Evolutionary conservation across 768 basidiomycete genomes (phyloP).

Genomic region (Phallus indusiatus): DNA sequence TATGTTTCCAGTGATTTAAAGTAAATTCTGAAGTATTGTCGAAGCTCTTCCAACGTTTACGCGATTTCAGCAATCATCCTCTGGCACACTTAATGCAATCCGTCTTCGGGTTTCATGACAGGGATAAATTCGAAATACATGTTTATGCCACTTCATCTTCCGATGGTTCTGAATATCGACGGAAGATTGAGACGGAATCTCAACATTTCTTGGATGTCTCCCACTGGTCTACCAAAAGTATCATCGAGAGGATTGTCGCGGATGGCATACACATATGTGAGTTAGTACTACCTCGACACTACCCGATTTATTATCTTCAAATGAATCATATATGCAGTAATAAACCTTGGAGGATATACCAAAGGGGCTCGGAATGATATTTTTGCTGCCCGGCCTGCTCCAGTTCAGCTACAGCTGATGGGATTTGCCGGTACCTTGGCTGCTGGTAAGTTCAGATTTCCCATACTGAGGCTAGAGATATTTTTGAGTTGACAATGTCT

Average conservation of each 20-base stretch:
- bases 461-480: background rate
- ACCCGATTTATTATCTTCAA: background rate
- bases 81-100: conserved; percentile 44
- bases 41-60: background rate
- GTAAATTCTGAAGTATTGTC: conserved; percentile 17
- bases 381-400: conserved; percentile 39
- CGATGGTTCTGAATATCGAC: conserved; percentile 35
- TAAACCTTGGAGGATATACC: conserved; percentile 41
- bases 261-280: conserved; percentile 39
- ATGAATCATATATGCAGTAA: conserved; percentile 20
- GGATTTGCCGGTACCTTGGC: conserved; percentile 42
- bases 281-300: conserved; percentile 17
- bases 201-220: conserved; percentile 36
- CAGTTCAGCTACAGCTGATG: conserved; percentile 40
- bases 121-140: conserved; percentile 29
- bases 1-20: conserved; percentile 41
- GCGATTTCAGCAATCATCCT: conserved; percentile 34
- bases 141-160: conserved; percentile 41
- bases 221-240: conserved; percentile 24
- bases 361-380: conserved; percentile 44
- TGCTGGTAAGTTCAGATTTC: conserved; percentile 20
- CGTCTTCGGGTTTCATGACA: conserved; percentile 36
- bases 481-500: background rate
- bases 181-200: conserved; percentile 31
- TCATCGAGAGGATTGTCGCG: conserved; percentile 29